Conservation (phyloP, 2,329 filamentous ascomycete genomes). For the Graphium sp. region DNA sequence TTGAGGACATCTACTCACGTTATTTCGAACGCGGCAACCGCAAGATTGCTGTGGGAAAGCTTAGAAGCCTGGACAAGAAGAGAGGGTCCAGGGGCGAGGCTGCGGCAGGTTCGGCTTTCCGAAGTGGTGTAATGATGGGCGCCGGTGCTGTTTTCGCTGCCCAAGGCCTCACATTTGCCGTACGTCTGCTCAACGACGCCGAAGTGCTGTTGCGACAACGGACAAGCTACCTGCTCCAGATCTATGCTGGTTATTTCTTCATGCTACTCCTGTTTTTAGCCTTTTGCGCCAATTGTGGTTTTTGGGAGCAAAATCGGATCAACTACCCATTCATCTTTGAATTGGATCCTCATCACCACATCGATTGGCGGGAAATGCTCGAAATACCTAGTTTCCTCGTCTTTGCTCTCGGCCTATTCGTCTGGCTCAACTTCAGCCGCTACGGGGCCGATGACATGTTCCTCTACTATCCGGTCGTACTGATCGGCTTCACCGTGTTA, state of each 20-base stretch:
- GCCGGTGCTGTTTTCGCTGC: conserved; percentile 48
- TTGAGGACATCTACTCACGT: conserved; percentile 82
- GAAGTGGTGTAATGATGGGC: conserved; percentile 50
- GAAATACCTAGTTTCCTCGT: conserved; percentile 79
- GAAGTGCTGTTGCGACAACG: conserved; percentile 30
- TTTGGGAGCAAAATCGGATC: conserved; percentile 74
- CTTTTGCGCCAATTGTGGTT: conserved; percentile 72
- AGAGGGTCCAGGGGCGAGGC: conserved; percentile 25
- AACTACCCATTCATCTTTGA: conserved; percentile 98
- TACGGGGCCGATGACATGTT: conserved; percentile 52
- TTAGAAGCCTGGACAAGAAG: conserved; percentile 54
- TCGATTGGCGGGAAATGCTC: conserved; percentile 80
- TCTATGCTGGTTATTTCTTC: conserved; percentile 87
- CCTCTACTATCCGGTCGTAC: conserved; percentile 71
- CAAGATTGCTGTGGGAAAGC: conserved; percentile 77
- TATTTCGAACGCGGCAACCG: conserved; percentile 92
- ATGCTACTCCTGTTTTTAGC: conserved; percentile 63
- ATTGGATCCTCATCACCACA: conserved; percentile 68
- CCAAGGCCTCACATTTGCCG: conserved; percentile 47
- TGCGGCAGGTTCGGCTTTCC: conserved; percentile 40
- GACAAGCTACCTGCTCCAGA: conserved; percentile 61
- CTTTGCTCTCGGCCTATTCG: conserved; percentile 58
- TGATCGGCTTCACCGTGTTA: conserved; percentile 50
- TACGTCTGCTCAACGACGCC: conserved; percentile 29
- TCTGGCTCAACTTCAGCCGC: conserved; percentile 78